Base-by-base conservation (phyloP, 352 stramenopile species). In the Globisporangium megalacanthum region DNA sequence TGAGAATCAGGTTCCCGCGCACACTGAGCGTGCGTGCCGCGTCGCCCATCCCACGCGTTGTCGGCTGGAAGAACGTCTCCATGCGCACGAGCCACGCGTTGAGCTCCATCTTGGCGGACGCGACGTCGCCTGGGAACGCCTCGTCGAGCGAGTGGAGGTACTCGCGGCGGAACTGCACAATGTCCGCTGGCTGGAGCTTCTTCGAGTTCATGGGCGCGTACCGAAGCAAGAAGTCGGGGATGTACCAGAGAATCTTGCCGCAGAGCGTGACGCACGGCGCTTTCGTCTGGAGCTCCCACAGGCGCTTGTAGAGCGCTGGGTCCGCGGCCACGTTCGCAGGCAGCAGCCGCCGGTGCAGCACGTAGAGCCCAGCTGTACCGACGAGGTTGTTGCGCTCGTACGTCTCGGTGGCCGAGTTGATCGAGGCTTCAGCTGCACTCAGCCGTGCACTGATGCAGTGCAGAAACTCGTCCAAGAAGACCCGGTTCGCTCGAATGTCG, bases 201-300 rank as follows among this genome's bases (percentile, higher is more conserved):
- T 93, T 93, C 10, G 79, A 89, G 19, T 77, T 86, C 70, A 92
- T 89, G 9, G 86, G 84, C 9, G 80, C 75, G 54, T 91, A 89
- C 49, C 92, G 86, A 9, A 89, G 61, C 45, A 97, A 64, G 56
- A 97, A 97, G 44, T 95, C 86, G 3, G 83, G 83, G 61, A 94
- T 71, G 58, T 88, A 87, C 80, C 80, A 97, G 57, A 86, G 69
- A 42, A 93, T 86, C 62, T 92, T 91, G 25, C 81, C 82, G 49
- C 81, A 92, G 57, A 93, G 78, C 9, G 86, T 90, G 31, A 96
- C 77, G 14, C 88, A 79, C 46, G 89, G 90, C 22, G 86, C 74
- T 46, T 91, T 91, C 14, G 82, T 62, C 54, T 96, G 87, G 15
- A 80, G 77, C 42, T 90, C 85, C 89, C 92, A 98, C n/a, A 98